Evolutionary conservation across 129 eudicot species (phyloP), one percentile per base, ranked within the genome.

Genomic region (Tanacetum coccineum): DNA sequence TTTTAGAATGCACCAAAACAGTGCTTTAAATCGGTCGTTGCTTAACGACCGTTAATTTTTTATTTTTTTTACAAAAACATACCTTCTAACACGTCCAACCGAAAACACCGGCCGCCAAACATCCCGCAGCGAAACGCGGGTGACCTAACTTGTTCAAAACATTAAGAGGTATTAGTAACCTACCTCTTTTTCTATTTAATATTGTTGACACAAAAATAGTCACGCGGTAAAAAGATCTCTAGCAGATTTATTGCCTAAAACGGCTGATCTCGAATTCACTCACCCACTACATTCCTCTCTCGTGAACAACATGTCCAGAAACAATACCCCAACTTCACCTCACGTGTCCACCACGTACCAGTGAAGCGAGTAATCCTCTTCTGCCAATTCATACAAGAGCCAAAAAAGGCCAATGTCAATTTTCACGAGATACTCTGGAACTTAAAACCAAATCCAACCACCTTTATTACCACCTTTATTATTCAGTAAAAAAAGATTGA

Each of bases 371-470:
- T 68, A 21, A 25, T 8, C n/a, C 4, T 20, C 6, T 1, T 21
- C 63, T 54, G 40, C 62, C 39, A 30, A 36, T 28, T 68, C 39
- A 18, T 53, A 39, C 72, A 68, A 66, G 53, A 66, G 48, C 71
- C 71, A 67, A 48, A 66, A 32, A 5, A 66, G 70, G 21, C 65
- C 42, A 61, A 60, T 60, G 64, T 60, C 59, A 11, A 60, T 36
- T 44, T 10, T 2, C 73, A 54, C 32, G 73, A 68, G 51, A 68
- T 52, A 63, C 62, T 42, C 62, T 30, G 51, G n/a, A 53, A 67
- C 53, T 68, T 68, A 32, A 68, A 68, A 13, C 19, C 36, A 68
- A 53, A 53, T 68, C 45, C 52, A n/a, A n/a, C n/a, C n/a, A n/a
- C n/a, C n/a, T n/a, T n/a, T n/a, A n/a, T n/a, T 52, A 68, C 60